These are phyloP conservation scores for Castanea sativa DNA, from an alignment of 306 rosid genomes.

Conservation along the genomic window DNA sequence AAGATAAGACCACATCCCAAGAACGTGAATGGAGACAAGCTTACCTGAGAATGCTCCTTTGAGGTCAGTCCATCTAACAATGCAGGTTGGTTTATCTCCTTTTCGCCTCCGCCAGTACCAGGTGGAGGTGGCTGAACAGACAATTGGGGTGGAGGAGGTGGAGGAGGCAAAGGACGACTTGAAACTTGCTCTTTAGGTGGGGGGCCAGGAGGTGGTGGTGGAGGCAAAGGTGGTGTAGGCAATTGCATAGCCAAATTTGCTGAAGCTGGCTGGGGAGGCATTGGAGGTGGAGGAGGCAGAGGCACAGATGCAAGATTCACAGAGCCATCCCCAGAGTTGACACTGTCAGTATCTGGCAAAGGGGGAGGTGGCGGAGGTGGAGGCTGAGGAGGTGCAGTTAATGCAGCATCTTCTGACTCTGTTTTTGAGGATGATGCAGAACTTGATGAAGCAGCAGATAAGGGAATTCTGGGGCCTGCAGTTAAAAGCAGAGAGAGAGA, in stretches of 20 bases:
- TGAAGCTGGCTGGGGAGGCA: conserved; percentile 79
- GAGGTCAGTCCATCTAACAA: conserved; percentile 51
- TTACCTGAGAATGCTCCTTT: conserved; percentile 67
- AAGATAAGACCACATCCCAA: conserved; percentile 14
- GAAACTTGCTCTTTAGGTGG: conserved; percentile 72
- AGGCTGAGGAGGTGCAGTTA: conserved; percentile 65
- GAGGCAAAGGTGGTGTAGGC: conserved; percentile 87
- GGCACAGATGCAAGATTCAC: conserved; percentile 73
- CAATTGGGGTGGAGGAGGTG: conserved; percentile 74
- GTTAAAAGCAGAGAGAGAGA: conserved; percentile 19
- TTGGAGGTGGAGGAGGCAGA: conserved; percentile 96
- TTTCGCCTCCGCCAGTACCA: conserved; percentile 57
- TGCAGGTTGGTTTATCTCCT: conserved; percentile 54
- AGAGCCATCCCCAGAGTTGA: conserved; percentile 55
- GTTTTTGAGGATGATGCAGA: conserved; percentile 68
- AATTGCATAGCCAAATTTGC: conserved; percentile 52
- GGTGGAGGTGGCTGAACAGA: conserved; percentile 67
- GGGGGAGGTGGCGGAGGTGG: conserved; percentile 68
- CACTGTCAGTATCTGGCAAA: conserved; percentile 47
- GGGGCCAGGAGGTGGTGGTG: conserved; percentile 99
- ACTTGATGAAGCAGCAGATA: conserved; percentile 79
- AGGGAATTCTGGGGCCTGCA: conserved; percentile 94
- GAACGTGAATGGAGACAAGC: conserved; percentile 7
- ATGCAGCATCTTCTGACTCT: conserved; percentile 62
- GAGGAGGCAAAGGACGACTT: conserved; percentile 57